Evolutionary conservation across 768 basidiomycete genomes (phyloP).

Genomic region (Lentinula lateritia): DNA sequence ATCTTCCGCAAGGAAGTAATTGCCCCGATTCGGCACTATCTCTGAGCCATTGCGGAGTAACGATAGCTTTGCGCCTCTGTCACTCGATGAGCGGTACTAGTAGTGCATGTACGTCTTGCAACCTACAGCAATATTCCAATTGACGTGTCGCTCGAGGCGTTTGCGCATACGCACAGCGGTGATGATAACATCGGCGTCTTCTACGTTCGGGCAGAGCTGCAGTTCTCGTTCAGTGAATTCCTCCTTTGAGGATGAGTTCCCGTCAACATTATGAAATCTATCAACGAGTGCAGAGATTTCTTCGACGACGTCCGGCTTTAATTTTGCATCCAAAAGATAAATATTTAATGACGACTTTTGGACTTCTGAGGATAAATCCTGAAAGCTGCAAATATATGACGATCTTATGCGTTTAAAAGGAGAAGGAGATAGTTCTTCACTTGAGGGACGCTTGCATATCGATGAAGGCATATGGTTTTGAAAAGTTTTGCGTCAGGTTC

Average conservation of each 20-base stretch:
- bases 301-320: slow-evolving; percentile 16
- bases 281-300: slow-evolving; percentile 34
- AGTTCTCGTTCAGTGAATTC: slow-evolving; percentile 13
- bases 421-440: neutral
- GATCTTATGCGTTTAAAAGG: neutral
- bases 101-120: neutral
- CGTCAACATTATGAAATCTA: slow-evolving; percentile 6
- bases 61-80: slow-evolving; percentile 63
- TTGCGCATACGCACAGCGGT: slow-evolving; percentile 62
- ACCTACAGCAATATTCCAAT: slow-evolving; percentile 62
- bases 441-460: slow-evolving; percentile 3
- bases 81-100: neutral
- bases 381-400: neutral
- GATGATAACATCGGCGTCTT: slow-evolving; percentile 59
- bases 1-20: slow-evolving; percentile 46
- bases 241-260: neutral
- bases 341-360: slow-evolving; percentile 13
- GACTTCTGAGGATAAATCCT: neutral
- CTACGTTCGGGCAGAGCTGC: slow-evolving; percentile 30
- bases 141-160: slow-evolving; percentile 65
- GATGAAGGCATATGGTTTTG: neutral
- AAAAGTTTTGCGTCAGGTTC: too few relatives aligned
- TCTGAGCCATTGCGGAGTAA: slow-evolving; percentile 67
- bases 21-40: slow-evolving; percentile 44
- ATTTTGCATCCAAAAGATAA: slow-evolving; percentile 19